A percentile compares a stretch with the other conserved stretches of the same genome.
These are phyloP conservation scores for Lasiosphaeriaceae sp. DNA, from an alignment of 495 filamentous ascomycete genomes.

Conservation along the genomic window DNA sequence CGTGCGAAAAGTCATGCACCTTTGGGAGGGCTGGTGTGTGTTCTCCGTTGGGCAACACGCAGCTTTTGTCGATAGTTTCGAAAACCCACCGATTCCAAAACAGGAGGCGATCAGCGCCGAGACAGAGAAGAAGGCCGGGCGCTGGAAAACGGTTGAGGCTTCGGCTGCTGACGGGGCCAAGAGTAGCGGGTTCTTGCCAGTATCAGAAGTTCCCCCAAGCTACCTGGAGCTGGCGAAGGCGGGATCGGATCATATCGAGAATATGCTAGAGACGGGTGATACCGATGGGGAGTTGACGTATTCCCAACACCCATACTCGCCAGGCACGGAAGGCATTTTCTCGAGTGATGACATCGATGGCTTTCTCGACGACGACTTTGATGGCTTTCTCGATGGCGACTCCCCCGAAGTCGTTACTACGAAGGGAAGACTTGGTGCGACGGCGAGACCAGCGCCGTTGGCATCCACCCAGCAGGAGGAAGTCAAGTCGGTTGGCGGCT, in stretches of 20 bases:
- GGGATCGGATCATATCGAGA: slow-evolving; percentile 30
- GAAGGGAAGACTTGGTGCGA: slow-evolving; percentile 17
- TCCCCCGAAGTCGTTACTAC: neutral
- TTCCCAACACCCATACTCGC: slow-evolving; percentile 19
- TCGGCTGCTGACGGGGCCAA: slow-evolving; percentile 36
- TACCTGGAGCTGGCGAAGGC: slow-evolving; percentile 9
- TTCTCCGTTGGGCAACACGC: slow-evolving; percentile 75
- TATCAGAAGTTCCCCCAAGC: slow-evolving; percentile 17
- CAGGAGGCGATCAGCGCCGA: slow-evolving; percentile 45
- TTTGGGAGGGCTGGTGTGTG: slow-evolving; percentile 90
- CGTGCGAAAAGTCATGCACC: slow-evolving; percentile 63
- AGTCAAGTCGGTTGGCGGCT: slow-evolving; percentile 16
- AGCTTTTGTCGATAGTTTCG: slow-evolving; percentile 67
- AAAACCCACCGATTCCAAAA: slow-evolving; percentile 63
- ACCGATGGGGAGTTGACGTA: slow-evolving; percentile 30
- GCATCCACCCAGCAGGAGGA: slow-evolving; percentile 13
- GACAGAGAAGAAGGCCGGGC: slow-evolving; percentile 49
- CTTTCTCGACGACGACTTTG: slow-evolving; percentile 20
- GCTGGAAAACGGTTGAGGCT: slow-evolving; percentile 69
- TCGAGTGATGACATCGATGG: slow-evolving; percentile 30
- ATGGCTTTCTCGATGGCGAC: neutral
- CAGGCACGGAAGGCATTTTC: slow-evolving; percentile 19
- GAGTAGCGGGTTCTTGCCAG: slow-evolving; percentile 31
- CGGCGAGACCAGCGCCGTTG: slow-evolving; percentile 18
- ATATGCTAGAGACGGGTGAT: slow-evolving; percentile 27